phyloP scores from a whole-genome alignment of 2,329 filamentous ascomycete genomes.

The Fusarium avenaceum region DNA sequence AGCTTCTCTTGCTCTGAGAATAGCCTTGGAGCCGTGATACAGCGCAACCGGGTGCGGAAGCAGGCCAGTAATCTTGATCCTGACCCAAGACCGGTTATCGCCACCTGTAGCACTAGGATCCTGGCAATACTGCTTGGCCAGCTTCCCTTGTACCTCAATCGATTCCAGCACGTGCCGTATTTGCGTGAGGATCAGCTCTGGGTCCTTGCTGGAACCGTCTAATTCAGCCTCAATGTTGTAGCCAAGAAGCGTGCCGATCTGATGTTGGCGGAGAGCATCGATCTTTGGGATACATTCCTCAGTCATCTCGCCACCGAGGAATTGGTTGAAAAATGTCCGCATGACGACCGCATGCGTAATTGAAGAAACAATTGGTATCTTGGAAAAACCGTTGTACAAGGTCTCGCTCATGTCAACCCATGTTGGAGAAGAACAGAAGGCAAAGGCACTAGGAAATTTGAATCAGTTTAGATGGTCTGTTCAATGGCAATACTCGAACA shows the following conservation, averaged over 20 bases:
- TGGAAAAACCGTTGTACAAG: slow-evolving; percentile 29
- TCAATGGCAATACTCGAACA: neutral
- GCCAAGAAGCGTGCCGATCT: slow-evolving; percentile 38
- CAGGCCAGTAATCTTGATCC: slow-evolving; percentile 40
- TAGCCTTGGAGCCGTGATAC: slow-evolving; percentile 29
- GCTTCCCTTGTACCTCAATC: slow-evolving; percentile 31
- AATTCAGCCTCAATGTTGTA: slow-evolving; percentile 43
- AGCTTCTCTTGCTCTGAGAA: slow-evolving; percentile 28
- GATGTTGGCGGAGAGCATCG: slow-evolving; percentile 19
- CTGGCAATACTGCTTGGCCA: slow-evolving; percentile 32
- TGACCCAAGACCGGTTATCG: slow-evolving; percentile 39
- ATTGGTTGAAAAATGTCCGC: slow-evolving; percentile 40
- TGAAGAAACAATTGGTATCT: slow-evolving; percentile 37
- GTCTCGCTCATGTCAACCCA: slow-evolving; percentile 40
- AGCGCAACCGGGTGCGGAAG: slow-evolving; percentile 36
- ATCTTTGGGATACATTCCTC: slow-evolving; percentile 41
- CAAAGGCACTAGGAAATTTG: slow-evolving; percentile 2
- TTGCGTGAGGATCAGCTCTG: slow-evolving; percentile 36
- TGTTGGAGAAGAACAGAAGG: slow-evolving; percentile 42
- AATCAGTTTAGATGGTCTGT: too few relatives aligned
- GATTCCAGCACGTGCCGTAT: slow-evolving; percentile 34
- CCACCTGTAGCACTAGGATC: slow-evolving; percentile 17
- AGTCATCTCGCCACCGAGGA: slow-evolving; percentile 32
- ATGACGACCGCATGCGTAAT: slow-evolving; percentile 33
- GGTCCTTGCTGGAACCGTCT: slow-evolving; percentile 44